Evolutionary conservation across 106 monocot species (phyloP), one percentile per base, ranked within the genome.

Genomic region (Platanthera zijinensis): DNA sequence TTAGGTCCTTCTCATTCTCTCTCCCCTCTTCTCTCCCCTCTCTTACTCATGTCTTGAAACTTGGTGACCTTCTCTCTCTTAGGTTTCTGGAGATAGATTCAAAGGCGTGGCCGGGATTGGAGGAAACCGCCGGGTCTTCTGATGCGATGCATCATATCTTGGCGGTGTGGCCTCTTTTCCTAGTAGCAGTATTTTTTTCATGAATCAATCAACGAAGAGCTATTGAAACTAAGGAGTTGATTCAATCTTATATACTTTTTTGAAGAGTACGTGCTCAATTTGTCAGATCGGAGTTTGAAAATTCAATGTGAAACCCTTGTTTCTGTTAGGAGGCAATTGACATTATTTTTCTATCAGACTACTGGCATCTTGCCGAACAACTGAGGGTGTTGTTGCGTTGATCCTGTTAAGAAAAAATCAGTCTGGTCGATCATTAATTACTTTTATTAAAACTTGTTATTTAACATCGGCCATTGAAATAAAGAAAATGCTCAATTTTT

Each of bases 51-150:
- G 6, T 75, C 2, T 12, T 54, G n/a, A 15, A 64, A 52, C 17
- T n/a, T 68, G 32, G n/a, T 67, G 11, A 67, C 57, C 18, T 9
- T 56, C 57, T 25, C 11, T 56, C 62, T 56, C 13, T 66, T 71
- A 92, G 92, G 69, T 92, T 89, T 22, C 59, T 92, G 73, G 87
- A 84, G 19, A 92, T 92, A 11, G 87, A 92, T 80, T 49, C 77
- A 0, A 86, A 80, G 77, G 87, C 89, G 25, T 92, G 89, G 89
- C 78, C 83, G 10, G 92, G 84, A 6, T 78, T 92, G 17, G 92
- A 87, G 82, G 87, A 92, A 76, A 92, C 92, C 5, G 92, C 89
- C 0, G 78, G 84, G 5, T 82, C 74, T 8, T 82, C 82, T 6
- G 59, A 80, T 8, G 75, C 82, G 1, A 89, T 85, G 75, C 85